A percentile compares a stretch with the other conserved stretches of the same genome.
Evolutionary conservation across 1,284 basidiomycete species (phyloP).

Genomic region (Tilletia caries): DNA sequence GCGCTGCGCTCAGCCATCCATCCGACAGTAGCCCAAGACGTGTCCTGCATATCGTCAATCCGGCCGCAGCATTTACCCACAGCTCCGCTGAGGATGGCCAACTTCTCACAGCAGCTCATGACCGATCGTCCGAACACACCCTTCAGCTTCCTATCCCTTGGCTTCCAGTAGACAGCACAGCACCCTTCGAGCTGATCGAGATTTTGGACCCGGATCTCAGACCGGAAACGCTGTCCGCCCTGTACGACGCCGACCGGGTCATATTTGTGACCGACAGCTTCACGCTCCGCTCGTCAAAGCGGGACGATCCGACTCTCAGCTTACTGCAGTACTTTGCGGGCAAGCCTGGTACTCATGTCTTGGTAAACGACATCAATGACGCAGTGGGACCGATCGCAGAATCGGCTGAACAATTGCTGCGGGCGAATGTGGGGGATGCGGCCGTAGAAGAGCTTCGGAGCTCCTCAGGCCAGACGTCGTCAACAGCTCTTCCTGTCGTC

Average conservation of each 20-base stretch:
- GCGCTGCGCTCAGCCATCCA: not conserved
- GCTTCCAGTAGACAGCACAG: not conserved
- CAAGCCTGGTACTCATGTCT: not conserved
- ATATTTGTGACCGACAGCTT: conserved; percentile 4
- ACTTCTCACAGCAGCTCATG: too few relatives aligned
- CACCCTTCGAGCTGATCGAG: not conserved
- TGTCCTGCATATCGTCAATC: not conserved
- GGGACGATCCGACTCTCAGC: not conserved
- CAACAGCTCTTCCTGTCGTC: not conserved
- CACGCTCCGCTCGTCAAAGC: not conserved
- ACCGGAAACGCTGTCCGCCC: not conserved
- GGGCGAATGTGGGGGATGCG: too few relatives aligned
- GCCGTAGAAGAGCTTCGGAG: too few relatives aligned
- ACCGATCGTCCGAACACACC: not conserved
- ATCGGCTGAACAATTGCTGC: too few relatives aligned
- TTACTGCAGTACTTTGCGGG: conserved; percentile 2
- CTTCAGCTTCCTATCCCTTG: not conserved
- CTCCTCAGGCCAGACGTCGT: too few relatives aligned
- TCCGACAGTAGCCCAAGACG: not conserved
- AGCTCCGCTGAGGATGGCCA: too few relatives aligned
- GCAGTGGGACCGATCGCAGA: not conserved
- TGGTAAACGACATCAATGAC: not conserved
- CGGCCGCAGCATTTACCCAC: not conserved
- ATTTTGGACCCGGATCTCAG: not conserved
- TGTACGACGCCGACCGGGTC: conserved; percentile 2